Evolutionary conservation across 1,284 basidiomycete genomes (phyloP).

Genomic region (Fomitopsis schrenkii): DNA sequence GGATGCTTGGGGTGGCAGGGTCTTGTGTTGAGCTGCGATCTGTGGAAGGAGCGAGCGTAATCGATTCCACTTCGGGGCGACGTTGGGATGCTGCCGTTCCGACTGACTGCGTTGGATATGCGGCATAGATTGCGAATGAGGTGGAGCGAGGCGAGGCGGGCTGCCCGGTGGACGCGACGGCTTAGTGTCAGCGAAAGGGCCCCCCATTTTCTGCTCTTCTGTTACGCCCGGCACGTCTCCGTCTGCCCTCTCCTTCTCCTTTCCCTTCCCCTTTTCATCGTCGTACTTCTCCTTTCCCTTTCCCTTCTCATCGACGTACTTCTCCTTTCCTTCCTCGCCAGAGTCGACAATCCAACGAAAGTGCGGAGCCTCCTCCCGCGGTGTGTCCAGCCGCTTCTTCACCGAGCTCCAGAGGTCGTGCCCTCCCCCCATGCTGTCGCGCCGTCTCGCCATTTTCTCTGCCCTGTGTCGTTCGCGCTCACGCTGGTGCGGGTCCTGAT

Average conservation of each 20-base stretch:
- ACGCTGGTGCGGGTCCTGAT: constrained; percentile 31
- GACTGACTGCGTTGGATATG: constrained; percentile 24
- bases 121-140: constrained; percentile 44
- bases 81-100: constrained; percentile 7
- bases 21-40: constrained; percentile 36
- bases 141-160: background rate
- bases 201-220: background rate
- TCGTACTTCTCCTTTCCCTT: background rate
- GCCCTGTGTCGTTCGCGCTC: constrained; percentile 37
- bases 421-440: constrained; percentile 37
- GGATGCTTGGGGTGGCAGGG: constrained; percentile 31
- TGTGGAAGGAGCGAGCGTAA: constrained; percentile 64
- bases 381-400: constrained; percentile 56
- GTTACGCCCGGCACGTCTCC: background rate
- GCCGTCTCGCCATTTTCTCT: constrained; percentile 54
- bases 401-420: constrained; percentile 48
- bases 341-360: background rate
- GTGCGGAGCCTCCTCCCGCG: constrained; percentile 36
- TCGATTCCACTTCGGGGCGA: constrained; percentile 49
- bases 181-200: background rate
- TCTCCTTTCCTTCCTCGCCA: background rate
- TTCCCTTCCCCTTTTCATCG: background rate
- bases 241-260: constrained; percentile 6
- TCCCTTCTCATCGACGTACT: background rate
- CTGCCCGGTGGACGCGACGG: background rate